These are phyloP conservation scores for Fusarium sp. DNA, from an alignment of 2,329 filamentous ascomycete genomes.

Conservation along the genomic window DNA sequence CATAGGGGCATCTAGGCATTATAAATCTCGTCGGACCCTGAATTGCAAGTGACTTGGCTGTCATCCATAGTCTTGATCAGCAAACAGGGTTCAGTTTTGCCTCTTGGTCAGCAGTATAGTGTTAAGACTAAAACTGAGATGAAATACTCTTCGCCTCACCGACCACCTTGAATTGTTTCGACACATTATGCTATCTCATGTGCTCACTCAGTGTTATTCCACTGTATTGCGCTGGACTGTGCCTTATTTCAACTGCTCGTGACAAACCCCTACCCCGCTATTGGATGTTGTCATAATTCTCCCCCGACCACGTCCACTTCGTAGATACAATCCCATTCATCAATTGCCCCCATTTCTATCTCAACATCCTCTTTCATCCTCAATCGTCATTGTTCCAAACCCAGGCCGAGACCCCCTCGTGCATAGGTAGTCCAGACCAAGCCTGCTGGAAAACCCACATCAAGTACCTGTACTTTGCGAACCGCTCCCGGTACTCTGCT, in stretches of 20 bases:
- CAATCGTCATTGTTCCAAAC: conserved; percentile 28
- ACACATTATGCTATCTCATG: neutral
- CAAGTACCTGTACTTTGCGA: conserved; percentile 35
- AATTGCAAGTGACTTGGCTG: conserved; percentile 18
- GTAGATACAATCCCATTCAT: neutral
- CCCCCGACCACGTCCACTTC: neutral
- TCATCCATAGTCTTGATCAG: conserved; percentile 39
- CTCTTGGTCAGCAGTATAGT: conserved; percentile 27
- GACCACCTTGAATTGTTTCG: neutral
- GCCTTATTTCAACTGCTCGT: conserved; percentile 18
- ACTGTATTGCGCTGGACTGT: conserved; percentile 4
- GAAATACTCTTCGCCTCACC: conserved; percentile 10
- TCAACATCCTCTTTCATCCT: conserved; percentile 9
- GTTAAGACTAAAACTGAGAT: neutral
- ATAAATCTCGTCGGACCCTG: conserved; percentile 22
- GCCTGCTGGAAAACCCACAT: conserved; percentile 18
- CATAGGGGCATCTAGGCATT: neutral
- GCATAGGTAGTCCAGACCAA: conserved; percentile 21
- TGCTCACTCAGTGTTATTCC: neutral
- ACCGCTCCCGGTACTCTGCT: conserved; percentile 25
- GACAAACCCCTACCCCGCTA: conserved; percentile 35
- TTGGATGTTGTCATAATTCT: conserved; percentile 27
- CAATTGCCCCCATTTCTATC: neutral
- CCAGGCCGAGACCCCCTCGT: conserved; percentile 29
- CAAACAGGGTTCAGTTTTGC: conserved; percentile 19